Evolutionary conservation across 1,284 basidiomycete species (phyloP), one percentile per base, ranked within the genome.

Genomic region (Erythrobasidium hasegawianum): DNA sequence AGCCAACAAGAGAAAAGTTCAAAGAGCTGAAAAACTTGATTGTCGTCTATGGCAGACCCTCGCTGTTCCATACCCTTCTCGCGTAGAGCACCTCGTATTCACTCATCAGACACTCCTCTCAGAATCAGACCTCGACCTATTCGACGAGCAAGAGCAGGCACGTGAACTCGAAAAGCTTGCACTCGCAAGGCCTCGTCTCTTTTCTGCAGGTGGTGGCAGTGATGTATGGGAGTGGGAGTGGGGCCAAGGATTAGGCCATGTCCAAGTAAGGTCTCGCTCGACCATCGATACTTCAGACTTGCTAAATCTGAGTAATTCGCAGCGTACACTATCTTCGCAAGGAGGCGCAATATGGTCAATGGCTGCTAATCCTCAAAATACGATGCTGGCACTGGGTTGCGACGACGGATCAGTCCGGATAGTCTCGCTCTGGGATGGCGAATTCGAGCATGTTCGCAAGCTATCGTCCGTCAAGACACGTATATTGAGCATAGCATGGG

Each of bases 261-360:
- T 94, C 57, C 81, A 83, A 74, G 90, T 90, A 77, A n/a, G n/a
- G n/a, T n/a, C n/a, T n/a, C n/a, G n/a, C n/a, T n/a, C n/a, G n/a
- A n/a, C n/a, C n/a, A n/a, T n/a, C n/a, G n/a, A n/a, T n/a, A n/a
- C n/a, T n/a, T n/a, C n/a, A n/a, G n/a, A n/a, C n/a, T n/a, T n/a
- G n/a, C n/a, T n/a, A n/a, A n/a, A n/a, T n/a, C n/a, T n/a, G n/a
- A n/a, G n/a, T n/a, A n/a, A n/a, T n/a, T n/a, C n/a, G 54, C 38
- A 54, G 38, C 55, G 69, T 53, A 62, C 54, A 56, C 60, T 92
- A 27, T 81, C 83, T 68, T 92, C 90, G 2, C 87, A 90, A 77
- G 90, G 88, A 1, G 91, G 91, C 5, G 86, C 93, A 5, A 88
- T 97, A 65, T 98, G 94, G 94, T 88, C 87, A 57, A 82, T 97